Base-by-base conservation (phyloP, 2,329 filamentous ascomycete genomes). In the Alternaria triticimaculans region DNA sequence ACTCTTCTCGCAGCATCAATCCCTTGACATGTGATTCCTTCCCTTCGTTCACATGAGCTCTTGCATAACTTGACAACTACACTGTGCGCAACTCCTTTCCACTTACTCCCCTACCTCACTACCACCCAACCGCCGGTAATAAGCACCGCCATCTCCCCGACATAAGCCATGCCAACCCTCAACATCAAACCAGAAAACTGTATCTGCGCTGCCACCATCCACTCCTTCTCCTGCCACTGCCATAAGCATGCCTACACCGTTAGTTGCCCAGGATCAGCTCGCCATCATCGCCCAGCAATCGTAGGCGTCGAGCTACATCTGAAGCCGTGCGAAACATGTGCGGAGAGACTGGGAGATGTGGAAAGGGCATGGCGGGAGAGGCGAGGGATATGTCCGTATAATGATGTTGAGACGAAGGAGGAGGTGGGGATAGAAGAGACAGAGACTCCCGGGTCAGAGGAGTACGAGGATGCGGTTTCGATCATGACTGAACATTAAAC, bases 191-290 rank as follows among this genome's bases (percentile, higher is more conserved):
- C 59, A 18, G n/a, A 11, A 41, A 59, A 55, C 44, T 63, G 55
- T 21, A 50, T 44, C 5, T 63, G 60, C 44, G 20, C 43, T 9
- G 60, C 55, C 5, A 37, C 18, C 6, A 20, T 26, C 1, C 25
- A 53, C 12, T 26, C 50, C 6, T 63, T 44, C 49, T 44, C 48
- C 7, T 63, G 60, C 21, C 30, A 56, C 25, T 63, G 25, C 18
- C 55, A 51, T 10, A 41, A 18, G 8, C 49, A 55, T 4, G 7
- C 12, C 0, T 59, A 59, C 43, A 18, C 26, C 1, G 10, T 25
- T 14, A 30, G 43, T 3, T 59, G 60, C 30, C 14, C 48, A 8
- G 49, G 49, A 10, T 30, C 55, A 6, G 54, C 8, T 8, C 49
- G 54, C 15, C 60, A 63, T 26, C 5, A 20, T 8, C n/a, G 28